phyloP scores from a whole-genome alignment of 2,329 filamentous ascomycete genomes.

The Aspergillus udagawae region DNA sequence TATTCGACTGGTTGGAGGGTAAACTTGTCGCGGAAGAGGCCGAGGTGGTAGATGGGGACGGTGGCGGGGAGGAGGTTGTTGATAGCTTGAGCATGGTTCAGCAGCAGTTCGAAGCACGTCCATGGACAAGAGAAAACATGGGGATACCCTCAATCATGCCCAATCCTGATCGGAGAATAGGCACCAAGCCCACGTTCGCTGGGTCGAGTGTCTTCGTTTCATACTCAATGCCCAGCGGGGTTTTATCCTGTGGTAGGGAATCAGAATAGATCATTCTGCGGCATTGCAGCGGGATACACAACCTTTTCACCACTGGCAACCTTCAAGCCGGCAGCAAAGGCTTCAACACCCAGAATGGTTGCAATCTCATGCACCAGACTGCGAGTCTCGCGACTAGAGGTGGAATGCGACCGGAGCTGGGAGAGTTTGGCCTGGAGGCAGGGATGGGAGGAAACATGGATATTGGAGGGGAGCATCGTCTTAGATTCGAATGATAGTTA shows the following conservation, averaged over 20 bases:
- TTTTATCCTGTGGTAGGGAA: conserved; percentile 58
- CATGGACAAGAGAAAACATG: too few species aligned
- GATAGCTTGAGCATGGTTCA: conserved; percentile 51
- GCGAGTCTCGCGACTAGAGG: conserved; percentile 72
- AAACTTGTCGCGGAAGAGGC: conserved; percentile 85
- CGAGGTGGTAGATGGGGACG: conserved; percentile 86
- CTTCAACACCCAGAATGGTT: conserved; percentile 76
- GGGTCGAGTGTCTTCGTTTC: conserved; percentile 61
- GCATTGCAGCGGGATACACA: conserved; percentile 16
- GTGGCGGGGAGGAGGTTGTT: conserved; percentile 75
- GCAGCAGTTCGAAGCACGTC: conserved; percentile 1
- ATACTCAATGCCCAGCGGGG: conserved; percentile 75
- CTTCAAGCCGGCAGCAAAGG: conserved; percentile 62
- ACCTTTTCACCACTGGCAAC: conserved; percentile 61
- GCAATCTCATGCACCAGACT: conserved; percentile 80
- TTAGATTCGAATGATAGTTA: neutral
- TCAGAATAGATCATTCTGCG: neutral
- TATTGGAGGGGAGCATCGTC: conserved; percentile 47
- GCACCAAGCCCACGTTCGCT: conserved; percentile 71
- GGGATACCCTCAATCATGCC: conserved; percentile 77
- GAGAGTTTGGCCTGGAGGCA: conserved; percentile 85
- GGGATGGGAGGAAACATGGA: conserved; percentile 79
- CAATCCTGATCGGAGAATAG: conserved; percentile 86
- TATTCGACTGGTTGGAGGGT: conserved; percentile 90
- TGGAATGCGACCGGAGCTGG: conserved; percentile 71